Evolutionary conservation across 257 asterid genomes (phyloP), one percentile per base, ranked within the genome.

Genomic region (Craterostigma plantagineum): DNA sequence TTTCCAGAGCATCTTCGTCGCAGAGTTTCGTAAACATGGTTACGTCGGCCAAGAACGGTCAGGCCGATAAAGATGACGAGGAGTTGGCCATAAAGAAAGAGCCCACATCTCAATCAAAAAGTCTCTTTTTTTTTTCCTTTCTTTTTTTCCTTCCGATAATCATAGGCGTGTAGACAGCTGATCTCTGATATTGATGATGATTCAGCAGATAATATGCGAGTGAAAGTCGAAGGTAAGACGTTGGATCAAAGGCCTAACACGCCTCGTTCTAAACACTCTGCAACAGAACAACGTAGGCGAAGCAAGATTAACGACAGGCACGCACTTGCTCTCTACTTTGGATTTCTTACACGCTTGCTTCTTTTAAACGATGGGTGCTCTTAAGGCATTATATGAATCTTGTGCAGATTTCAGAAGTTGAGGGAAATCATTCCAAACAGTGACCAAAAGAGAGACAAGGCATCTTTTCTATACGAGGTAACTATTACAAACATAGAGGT

Each of bases 281-380:
- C 95, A 52, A 90, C 99, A 18, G 99, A 90, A 64, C 96, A 90
- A 48, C 93, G 99, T n/a, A 70, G 99, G 64, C 72, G 99, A 65
- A 68, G 99, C 80, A 90, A 90, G 69, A 90, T 90, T 54, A 90
- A 90, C 62, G 96, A 90, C 77, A 79, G 99, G 99, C 71, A 77
- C 41, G 79, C 50, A 53, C 43, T 33, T 12, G 30, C 43, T 8
- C 34, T 38, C 13, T 38, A 5, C 14, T 38, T 5, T 4, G 4
- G 13, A 15, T 12, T 7, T 12, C 43, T 3, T 4, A 12, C 13
- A 9, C 13, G 10, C 14, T 38, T 11, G 5, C 14, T 38, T 5
- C 13, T 7, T 6, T 6, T 6, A 11, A 6, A 34, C 7, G n/a
- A n/a, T n/a, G n/a, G n/a, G n/a, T n/a, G n/a, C n/a, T n/a, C n/a